phyloP scores from a whole-genome alignment of 1,284 basidiomycete genomes.

The Termitomyces sp. region DNA sequence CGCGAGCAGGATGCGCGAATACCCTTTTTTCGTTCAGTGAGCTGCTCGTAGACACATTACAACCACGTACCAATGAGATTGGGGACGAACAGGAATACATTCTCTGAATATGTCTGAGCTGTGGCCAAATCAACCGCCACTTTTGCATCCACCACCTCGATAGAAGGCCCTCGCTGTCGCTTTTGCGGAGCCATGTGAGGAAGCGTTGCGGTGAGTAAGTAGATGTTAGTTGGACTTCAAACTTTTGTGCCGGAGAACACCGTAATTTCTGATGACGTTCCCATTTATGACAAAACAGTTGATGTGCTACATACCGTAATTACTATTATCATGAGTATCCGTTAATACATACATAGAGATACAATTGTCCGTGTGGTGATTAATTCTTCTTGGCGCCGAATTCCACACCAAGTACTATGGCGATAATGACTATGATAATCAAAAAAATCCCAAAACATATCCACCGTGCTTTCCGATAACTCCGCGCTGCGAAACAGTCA shows the following conservation, averaged over 20 bases:
- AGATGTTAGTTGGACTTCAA: not conserved
- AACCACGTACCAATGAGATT: slow-evolving; percentile 81
- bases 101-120: slow-evolving; percentile 80
- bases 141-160: slow-evolving; percentile 73
- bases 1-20: slow-evolving; percentile 88
- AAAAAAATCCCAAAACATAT: slow-evolving; percentile 68
- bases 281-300: slow-evolving; percentile 8
- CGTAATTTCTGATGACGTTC: slow-evolving; percentile 18
- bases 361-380: not conserved
- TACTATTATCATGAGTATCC: not conserved
- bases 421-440: slow-evolving; percentile 43
- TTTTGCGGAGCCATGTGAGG: slow-evolving; percentile 26
- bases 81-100: slow-evolving; percentile 94
- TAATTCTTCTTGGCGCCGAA: slow-evolving; percentile 19
- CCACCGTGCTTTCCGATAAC: slow-evolving; percentile 72
- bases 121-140: slow-evolving; percentile 81
- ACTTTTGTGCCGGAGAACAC: slow-evolving; percentile 17
- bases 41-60: not conserved
- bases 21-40: slow-evolving; percentile 50
- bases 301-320: not conserved
- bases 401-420: slow-evolving; percentile 47
- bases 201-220: not conserved
- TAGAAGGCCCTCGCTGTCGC: slow-evolving; percentile 35
- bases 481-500: slow-evolving; percentile 32
- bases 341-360: slow-evolving; percentile 1